phyloP scores from a whole-genome alignment of 768 basidiomycete species.

The Lentinula lateritia region DNA sequence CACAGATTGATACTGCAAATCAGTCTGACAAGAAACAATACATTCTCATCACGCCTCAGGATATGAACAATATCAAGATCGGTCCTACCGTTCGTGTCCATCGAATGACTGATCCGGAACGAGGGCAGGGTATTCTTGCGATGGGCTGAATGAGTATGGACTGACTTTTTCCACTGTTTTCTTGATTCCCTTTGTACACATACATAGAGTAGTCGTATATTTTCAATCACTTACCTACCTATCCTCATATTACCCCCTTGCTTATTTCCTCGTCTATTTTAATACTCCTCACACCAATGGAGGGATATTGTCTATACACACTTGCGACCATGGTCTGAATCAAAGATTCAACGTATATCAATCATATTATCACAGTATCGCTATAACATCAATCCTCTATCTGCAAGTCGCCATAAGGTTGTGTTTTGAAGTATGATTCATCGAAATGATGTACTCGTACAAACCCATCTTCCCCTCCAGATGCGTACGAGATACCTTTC shows the following conservation, averaged over 20 bases:
- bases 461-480: conserved; percentile 96
- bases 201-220: too few species aligned
- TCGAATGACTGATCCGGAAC: conserved; percentile 74
- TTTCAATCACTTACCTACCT: too few species aligned
- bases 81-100: conserved; percentile 70
- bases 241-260: too few species aligned
- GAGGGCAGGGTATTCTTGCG: conserved; percentile 48
- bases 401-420: conserved; percentile 89
- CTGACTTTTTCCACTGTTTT: too few species aligned
- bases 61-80: conserved; percentile 69
- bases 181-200: too few species aligned
- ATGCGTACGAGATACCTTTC: conserved; percentile 80
- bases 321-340: neutral
- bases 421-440: conserved; percentile 87
- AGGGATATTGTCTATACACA: too few species aligned
- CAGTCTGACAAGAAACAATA: conserved; percentile 87
- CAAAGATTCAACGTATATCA: too few species aligned
- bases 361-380: neutral
- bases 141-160: conserved; percentile 13
- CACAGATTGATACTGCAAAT: conserved; percentile 84
- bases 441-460: conserved; percentile 91
- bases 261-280: too few species aligned
- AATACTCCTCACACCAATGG: too few species aligned
- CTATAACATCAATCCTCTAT: conserved; percentile 36
- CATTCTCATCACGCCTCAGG: conserved; percentile 93